Conservation (phyloP, 2,329 filamentous ascomycete genomes). For the Ophiobolus disseminans region DNA sequence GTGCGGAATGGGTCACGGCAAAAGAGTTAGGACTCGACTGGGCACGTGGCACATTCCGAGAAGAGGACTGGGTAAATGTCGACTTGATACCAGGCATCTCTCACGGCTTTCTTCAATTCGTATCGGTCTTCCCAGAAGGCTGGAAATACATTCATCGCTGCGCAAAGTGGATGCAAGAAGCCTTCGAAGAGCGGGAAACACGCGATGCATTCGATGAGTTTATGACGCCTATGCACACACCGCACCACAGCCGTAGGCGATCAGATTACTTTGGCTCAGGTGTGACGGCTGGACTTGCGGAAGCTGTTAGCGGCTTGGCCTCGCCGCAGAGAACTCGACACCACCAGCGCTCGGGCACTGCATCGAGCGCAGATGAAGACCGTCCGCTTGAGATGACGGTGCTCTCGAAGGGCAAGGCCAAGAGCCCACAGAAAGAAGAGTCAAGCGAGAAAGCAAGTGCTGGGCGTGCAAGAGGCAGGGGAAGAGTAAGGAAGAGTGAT, state of each 20-base stretch:
- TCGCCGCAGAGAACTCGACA: conserved; percentile 48
- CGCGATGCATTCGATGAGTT: conserved; percentile 30
- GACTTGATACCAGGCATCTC: conserved; percentile 85
- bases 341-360: conserved; percentile 59
- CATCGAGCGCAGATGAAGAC: conserved; percentile 80
- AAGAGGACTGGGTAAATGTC: conserved; percentile 80
- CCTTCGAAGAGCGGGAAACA: conserved; percentile 62
- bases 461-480: conserved; percentile 20
- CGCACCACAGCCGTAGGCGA: conserved; percentile 64
- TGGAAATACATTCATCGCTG: conserved; percentile 86
- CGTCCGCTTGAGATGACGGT: conserved; percentile 78
- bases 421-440: conserved; percentile 21
- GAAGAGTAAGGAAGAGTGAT: conserved; percentile 36
- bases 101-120: conserved; percentile 94
- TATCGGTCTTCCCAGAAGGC: conserved; percentile 83
- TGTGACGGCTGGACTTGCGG: conserved; percentile 77
- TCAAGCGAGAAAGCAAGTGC: neutral
- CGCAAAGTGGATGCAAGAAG: conserved; percentile 79
- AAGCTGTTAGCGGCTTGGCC: conserved; percentile 66
- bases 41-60: conserved; percentile 66
- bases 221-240: conserved; percentile 23
- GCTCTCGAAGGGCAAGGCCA: conserved; percentile 29
- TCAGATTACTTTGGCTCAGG: conserved; percentile 73
- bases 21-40: conserved; percentile 64
- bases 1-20: conserved; percentile 62